phyloP scores from a whole-genome alignment of 1,139 yeast genomes.

The Hemisphaericaspora xylanilytica region DNA sequence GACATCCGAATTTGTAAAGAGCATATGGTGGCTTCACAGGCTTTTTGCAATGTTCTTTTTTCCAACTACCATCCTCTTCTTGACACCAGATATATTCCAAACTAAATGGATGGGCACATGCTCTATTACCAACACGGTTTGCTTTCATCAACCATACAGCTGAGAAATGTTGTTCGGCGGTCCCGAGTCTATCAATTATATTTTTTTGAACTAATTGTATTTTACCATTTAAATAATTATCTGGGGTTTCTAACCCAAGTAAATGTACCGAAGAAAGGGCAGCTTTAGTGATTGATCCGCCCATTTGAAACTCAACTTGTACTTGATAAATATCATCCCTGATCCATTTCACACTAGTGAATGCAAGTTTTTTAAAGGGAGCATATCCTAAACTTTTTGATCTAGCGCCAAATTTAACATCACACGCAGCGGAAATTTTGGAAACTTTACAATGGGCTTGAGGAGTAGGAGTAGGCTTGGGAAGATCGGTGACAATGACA shows the following conservation, averaged over 20 bases:
- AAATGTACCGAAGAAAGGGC: constrained; percentile 4
- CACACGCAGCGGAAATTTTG: neutral
- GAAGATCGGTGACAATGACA: neutral
- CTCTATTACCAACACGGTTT: neutral
- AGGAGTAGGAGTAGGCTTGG: constrained; percentile 3
- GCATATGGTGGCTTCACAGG: constrained; percentile 1
- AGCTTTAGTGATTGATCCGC: constrained; percentile 4
- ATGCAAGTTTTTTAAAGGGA: neutral
- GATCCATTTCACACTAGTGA: constrained; percentile 4
- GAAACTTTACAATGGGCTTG: constrained; percentile 1
- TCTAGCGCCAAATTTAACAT: neutral
- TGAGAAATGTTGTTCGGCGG: constrained; percentile 5
- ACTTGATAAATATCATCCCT: constrained; percentile 4
- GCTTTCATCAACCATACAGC: constrained; percentile 5
- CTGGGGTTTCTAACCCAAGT: constrained; percentile 3
- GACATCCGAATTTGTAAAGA: constrained; percentile 1
- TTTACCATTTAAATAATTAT: constrained; percentile 6
- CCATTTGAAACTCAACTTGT: constrained; percentile 6
- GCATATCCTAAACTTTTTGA: constrained; percentile 3
- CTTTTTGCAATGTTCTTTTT: neutral
- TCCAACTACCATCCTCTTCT: neutral
- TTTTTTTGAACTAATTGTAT: constrained; percentile 2
- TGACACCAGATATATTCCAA: constrained; percentile 3
- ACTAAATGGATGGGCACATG: constrained; percentile 2
- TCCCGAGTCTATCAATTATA: constrained; percentile 1